These are phyloP conservation scores for Neocallimastix lanati DNA, from an alignment of 192 early-diverging fungal species.

Conservation along the genomic window DNA sequence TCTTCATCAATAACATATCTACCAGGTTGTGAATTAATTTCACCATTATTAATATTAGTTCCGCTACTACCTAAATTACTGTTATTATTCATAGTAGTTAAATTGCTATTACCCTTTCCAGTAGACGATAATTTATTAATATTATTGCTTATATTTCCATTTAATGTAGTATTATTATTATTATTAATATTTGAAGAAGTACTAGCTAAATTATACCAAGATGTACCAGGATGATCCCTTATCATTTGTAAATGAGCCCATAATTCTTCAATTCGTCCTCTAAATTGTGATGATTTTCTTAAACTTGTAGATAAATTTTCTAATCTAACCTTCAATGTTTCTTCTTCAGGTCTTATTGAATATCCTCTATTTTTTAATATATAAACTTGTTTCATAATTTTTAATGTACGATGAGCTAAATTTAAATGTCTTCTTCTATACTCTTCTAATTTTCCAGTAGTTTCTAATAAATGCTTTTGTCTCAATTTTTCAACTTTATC, in stretches of 20 bases:
- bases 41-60: background rate
- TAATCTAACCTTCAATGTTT: slow-evolving; percentile 48
- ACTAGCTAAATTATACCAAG: background rate
- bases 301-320: slow-evolving; percentile 59
- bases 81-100: background rate
- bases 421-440: slow-evolving; percentile 59
- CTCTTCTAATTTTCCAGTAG: slow-evolving; percentile 50
- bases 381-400: slow-evolving; percentile 73
- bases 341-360: slow-evolving; percentile 66
- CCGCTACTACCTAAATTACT: background rate
- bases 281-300: slow-evolving; percentile 56
- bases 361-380: slow-evolving; percentile 65
- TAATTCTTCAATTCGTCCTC: slow-evolving; percentile 63
- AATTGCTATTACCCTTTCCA: background rate
- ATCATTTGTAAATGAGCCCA: slow-evolving; percentile 60
- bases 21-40: background rate
- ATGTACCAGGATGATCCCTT: slow-evolving; percentile 17
- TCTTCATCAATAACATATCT: background rate
- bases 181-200: background rate
- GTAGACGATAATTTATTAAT: background rate
- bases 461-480: slow-evolving; percentile 54
- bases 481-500: slow-evolving; percentile 34
- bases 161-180: background rate
- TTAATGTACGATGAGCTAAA: slow-evolving; percentile 52
- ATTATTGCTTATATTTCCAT: background rate